phyloP scores from a whole-genome alignment of 2,329 filamentous ascomycete genomes.

The Fusarium graminum region DNA sequence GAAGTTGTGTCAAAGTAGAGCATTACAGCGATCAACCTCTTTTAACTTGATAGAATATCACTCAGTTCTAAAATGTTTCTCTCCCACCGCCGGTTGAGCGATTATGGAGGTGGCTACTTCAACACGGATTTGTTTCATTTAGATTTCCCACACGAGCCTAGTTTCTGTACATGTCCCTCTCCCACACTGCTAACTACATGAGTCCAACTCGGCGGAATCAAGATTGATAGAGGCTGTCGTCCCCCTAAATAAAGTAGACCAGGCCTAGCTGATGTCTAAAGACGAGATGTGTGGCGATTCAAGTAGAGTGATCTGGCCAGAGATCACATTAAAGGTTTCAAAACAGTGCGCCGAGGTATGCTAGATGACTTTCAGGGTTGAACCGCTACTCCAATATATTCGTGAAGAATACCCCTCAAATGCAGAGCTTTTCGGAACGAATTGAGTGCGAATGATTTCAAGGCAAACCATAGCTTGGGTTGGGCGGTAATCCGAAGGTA shows the following conservation, averaged over 20 bases:
- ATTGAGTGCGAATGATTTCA: conserved; percentile 34
- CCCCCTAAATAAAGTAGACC: conserved; percentile 35
- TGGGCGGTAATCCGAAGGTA: conserved; percentile 63
- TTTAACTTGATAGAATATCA: not conserved
- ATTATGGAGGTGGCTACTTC: conserved; percentile 18
- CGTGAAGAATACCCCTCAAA: conserved; percentile 25
- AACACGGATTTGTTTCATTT: conserved; percentile 45
- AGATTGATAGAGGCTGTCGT: conserved; percentile 33
- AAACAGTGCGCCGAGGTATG: conserved; percentile 54
- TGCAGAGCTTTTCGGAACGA: conserved; percentile 32
- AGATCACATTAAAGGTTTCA: conserved; percentile 45
- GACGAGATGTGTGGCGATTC: conserved; percentile 43
- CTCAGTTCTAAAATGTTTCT: conserved; percentile 1
- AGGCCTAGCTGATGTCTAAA: conserved; percentile 27
- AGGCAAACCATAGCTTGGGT: conserved; percentile 55
- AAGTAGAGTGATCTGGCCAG: conserved; percentile 41
- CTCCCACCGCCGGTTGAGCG: conserved; percentile 11
- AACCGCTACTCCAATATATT: conserved; percentile 41
- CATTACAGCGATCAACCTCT: not conserved
- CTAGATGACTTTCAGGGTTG: conserved; percentile 47
- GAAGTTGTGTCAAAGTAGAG: conserved; percentile 40
- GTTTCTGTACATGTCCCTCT: conserved; percentile 37
- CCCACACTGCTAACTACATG: conserved; percentile 42
- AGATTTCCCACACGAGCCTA: conserved; percentile 41
- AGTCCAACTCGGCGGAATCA: conserved; percentile 30